Evolutionary conservation across 257 asterid genomes (phyloP).

Genomic region (Solanum pennellii): DNA sequence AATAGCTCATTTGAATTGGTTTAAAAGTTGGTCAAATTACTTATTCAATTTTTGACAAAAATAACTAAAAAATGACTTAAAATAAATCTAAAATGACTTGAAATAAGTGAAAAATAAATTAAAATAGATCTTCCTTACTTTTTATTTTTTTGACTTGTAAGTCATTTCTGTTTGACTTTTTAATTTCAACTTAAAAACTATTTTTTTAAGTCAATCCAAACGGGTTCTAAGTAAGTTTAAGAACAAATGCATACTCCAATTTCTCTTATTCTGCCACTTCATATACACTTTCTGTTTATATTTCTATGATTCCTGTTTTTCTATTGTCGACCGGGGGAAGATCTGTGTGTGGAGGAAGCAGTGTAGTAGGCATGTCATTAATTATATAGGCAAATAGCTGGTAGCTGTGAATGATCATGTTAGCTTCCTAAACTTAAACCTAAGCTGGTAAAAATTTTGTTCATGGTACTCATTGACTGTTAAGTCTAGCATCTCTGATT

Average conservation of each 20-base stretch:
- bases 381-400: background rate
- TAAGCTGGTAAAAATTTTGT: background rate
- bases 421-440: background rate
- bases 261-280: background rate
- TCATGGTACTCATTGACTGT: background rate
- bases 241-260: background rate
- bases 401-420: background rate
- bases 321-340: background rate
- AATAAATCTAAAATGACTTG: too few species aligned
- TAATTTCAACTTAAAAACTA: too few species aligned
- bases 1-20: too few species aligned
- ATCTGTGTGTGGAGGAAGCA: background rate
- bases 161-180: too few species aligned
- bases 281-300: background rate
- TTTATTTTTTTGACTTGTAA: too few species aligned
- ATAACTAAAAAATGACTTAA: too few species aligned
- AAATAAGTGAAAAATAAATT: too few species aligned
- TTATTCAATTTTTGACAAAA: too few species aligned
- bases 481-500: constrained; percentile 1
- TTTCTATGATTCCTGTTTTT: background rate
- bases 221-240: background rate
- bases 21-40: too few species aligned
- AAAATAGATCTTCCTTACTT: too few species aligned
- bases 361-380: background rate
- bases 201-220: too few species aligned